These are phyloP conservation scores for Pugionium dolabratum DNA, from an alignment of 345 rosid genomes.

Conservation along the genomic window DNA sequence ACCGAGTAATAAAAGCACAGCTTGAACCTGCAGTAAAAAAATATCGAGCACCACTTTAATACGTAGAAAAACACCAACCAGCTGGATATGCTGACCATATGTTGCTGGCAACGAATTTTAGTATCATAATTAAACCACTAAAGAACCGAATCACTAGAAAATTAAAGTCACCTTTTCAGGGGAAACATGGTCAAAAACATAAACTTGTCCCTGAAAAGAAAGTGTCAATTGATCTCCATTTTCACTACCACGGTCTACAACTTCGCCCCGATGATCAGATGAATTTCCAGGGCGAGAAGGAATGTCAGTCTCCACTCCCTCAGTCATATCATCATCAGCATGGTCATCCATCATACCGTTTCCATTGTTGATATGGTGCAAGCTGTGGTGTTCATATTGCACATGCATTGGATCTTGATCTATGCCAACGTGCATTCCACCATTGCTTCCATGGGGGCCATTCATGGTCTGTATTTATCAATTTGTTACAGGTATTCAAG, in stretches of 20 bases:
- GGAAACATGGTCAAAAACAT: slow-evolving; percentile 63
- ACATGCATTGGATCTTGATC: slow-evolving; percentile 46
- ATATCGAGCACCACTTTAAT: background rate
- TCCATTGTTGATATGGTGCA: slow-evolving; percentile 49
- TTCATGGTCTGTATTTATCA: slow-evolving; percentile 44
- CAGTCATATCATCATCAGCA: slow-evolving; percentile 42
- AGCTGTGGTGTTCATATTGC: slow-evolving; percentile 48
- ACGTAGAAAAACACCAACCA: background rate
- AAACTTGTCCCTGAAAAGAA: slow-evolving; percentile 78
- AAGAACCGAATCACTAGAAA: slow-evolving; percentile 14
- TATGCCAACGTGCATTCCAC: slow-evolving; percentile 45
- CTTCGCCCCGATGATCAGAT: slow-evolving; percentile 46
- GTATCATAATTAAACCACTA: slow-evolving; percentile 16
- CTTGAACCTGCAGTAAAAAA: slow-evolving; percentile 55
- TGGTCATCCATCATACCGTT: slow-evolving; percentile 46
- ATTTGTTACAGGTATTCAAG: background rate
- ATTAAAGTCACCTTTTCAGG: slow-evolving; percentile 59
- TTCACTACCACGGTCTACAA: slow-evolving; percentile 44
- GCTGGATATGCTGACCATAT: background rate
- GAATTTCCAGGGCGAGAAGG: slow-evolving; percentile 45
- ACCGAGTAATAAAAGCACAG: slow-evolving; percentile 61
- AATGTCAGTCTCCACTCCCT: slow-evolving; percentile 49
- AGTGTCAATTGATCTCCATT: slow-evolving; percentile 64
- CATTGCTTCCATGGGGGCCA: slow-evolving; percentile 44
- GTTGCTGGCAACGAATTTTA: background rate